Evolutionary conservation across 78 protist species (phyloP), one percentile per base, ranked within the genome.

Genomic region (Tieghemostelium lacteum): DNA sequence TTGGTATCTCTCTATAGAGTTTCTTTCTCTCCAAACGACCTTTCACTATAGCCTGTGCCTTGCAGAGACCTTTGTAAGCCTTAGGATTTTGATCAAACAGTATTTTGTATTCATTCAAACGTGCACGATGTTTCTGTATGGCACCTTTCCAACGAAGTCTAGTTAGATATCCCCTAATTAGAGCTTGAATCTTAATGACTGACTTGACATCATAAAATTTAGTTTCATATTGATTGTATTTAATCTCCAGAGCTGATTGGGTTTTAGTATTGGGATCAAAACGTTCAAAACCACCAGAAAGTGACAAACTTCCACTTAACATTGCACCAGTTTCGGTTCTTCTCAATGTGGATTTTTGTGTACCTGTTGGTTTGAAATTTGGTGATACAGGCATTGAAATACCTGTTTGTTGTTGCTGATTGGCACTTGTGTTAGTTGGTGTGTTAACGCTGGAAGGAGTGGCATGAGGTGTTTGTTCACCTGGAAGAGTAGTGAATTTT

Each of bases 11-110:
- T 29, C 50, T 45, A 33, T 29, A 75, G 34, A 86, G 70, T 36
- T 63, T 54, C 33, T 72, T 86, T 58, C 93, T 54, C 45, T 74
- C 83, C n/a, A 86, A 37, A 6, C n/a, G 33, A 19, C 85, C 93
- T 62, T 57, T 86, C 0, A 61, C 49, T 0, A 40, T 17, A 1
- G 93, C 80, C 34, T 86, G 93, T 19, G 40, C 93, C 28, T 45
- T 58, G n/a, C 31, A 29, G 10, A 86, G n/a, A 19, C 78, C 91
- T 22, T 72, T 54, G 22, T 83, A 58, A 0, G 91, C 76, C 34
- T 83, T 83, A 17, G 37, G 16, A 52, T 83, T 83, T 0, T 7
- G 20, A n/a, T 6, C 10, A 54, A 83, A 69, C 67, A 69, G 71
- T 39, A 31, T n/a, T 49, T 55, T 54, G 70, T 58, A 83, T 17